Base-by-base conservation (phyloP, 768 basidiomycete genomes). In the Tricholoma hemisulphureum region DNA sequence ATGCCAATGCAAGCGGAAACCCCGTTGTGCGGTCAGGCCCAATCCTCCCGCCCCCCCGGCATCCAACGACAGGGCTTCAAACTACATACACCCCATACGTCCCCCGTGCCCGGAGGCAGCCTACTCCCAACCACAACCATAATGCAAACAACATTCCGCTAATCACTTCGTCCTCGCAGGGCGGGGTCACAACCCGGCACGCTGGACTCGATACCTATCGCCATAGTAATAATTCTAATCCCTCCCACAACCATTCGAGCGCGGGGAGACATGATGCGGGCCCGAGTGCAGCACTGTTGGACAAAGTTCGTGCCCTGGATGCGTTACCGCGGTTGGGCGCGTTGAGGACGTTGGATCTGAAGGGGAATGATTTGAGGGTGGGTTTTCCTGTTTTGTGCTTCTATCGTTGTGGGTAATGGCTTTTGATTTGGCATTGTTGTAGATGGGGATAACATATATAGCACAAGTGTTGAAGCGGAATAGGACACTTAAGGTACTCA, bases 391-490 rank as follows among this genome's bases (percentile, higher is more conserved):
- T 46, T 46, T 14, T 45, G 8, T 10, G 6, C 29, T 31, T 31
- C 29, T 31, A 31, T 31, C 10, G 9, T 6, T 13, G 4, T 9
- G 10, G 45, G 4, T 56, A 39, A 37, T 29, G 13, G 46, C 21
- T 53, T 32, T 39, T 56, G 49, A 13, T 28, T 43, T 57, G 54
- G 32, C n/a, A n/a, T n/a, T n/a, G n/a, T 37, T 34, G 21, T 35
- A 82, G 80, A 83, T 72, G 41, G 95, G 96, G 0, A 88, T 98
- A 32, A 84, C 83, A 0, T 98, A 97, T 67, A 84, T 98, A 49
- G 89, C 95, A 0, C 95, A 98, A 72, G 96, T 98, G 0, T 77
- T 98, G 61, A 98, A 98, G 69, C 87, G 96, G 34, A 98, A 99
- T 71, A 80, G 95, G 43, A 98, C 96, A 3, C 77, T 98, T 43